Percentiles rank a stretch among this genome's conserved stretches.
Evolutionary conservation across 208 protist genomes (phyloP).

Genomic region (Leishmania aethiopica): DNA sequence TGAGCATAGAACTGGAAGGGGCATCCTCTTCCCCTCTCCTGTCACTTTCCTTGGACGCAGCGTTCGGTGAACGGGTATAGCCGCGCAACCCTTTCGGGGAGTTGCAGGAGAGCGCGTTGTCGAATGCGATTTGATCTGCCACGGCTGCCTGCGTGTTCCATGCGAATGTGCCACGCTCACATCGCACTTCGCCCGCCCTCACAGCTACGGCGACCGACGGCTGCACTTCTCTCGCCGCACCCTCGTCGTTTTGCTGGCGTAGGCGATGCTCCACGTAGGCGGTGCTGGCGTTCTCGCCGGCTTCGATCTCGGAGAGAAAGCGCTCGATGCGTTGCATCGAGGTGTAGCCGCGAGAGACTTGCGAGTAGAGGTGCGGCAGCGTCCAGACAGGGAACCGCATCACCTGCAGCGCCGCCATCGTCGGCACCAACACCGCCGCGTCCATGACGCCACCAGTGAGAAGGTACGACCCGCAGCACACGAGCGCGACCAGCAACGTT

Average conservation of each 20-base stretch:
- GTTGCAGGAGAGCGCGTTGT: background rate
- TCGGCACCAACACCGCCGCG: constrained; percentile 65
- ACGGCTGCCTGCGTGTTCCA: constrained; percentile 24
- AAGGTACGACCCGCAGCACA: constrained; percentile 67
- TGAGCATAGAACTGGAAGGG: background rate
- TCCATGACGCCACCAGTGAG: constrained; percentile 60
- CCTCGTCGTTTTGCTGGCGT: constrained; percentile 1
- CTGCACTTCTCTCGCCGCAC: background rate
- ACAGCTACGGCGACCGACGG: background rate
- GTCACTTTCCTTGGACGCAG: background rate
- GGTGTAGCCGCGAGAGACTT: constrained; percentile 56
- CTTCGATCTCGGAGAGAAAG: constrained; percentile 44
- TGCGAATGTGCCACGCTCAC: constrained; percentile 28
- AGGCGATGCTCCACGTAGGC: constrained; percentile 19
- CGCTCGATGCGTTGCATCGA: constrained; percentile 65
- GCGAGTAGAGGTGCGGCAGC: constrained; percentile 60
- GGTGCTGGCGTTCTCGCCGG: constrained; percentile 22
- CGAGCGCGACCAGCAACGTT: constrained; percentile 60
- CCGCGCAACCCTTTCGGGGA: background rate
- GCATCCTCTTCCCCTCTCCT: background rate
- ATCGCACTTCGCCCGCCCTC: constrained; percentile 28
- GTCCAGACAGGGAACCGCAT: constrained; percentile 76
- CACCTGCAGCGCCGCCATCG: constrained; percentile 72
- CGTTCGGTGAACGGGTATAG: background rate
- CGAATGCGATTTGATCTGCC: constrained; percentile 15